phyloP scores from a whole-genome alignment of 345 rosid species.

The Eucalyptus tenuipes region DNA sequence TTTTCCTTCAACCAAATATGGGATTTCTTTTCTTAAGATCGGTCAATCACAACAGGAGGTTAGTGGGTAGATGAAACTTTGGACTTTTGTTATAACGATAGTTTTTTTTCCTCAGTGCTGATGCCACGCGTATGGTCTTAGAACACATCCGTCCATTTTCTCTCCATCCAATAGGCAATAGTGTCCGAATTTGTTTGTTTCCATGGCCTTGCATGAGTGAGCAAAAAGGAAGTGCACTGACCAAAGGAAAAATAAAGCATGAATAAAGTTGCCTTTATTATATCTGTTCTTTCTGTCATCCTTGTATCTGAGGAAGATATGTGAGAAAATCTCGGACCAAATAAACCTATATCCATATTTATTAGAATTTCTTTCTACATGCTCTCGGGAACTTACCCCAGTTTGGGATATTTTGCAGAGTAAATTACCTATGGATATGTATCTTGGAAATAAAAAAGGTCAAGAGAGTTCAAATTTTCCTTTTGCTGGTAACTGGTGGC shows the following conservation, averaged over 20 bases:
- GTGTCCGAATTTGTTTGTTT: neutral
- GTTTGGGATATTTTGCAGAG: neutral
- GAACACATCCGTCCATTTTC: neutral
- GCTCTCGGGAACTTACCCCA: neutral
- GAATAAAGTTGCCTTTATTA: neutral
- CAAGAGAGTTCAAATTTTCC: neutral
- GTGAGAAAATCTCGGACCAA: neutral
- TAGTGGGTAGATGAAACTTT: neutral
- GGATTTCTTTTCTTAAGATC: neutral
- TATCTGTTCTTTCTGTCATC: neutral
- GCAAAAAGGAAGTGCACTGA: neutral
- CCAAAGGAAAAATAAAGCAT: neutral
- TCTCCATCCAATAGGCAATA: neutral
- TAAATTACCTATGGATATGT: neutral
- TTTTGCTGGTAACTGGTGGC: neutral
- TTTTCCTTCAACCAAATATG: neutral
- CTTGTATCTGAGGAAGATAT: neutral
- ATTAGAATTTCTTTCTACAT: neutral
- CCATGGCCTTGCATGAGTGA: neutral
- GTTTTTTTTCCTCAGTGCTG: neutral
- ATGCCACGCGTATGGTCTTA: neutral
- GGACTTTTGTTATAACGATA: neutral
- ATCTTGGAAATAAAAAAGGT: neutral
- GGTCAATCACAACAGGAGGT: neutral
- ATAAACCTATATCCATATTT: neutral